Base-by-base conservation (phyloP, 257 asterid species). In the Buddleja alternifolia region DNA sequence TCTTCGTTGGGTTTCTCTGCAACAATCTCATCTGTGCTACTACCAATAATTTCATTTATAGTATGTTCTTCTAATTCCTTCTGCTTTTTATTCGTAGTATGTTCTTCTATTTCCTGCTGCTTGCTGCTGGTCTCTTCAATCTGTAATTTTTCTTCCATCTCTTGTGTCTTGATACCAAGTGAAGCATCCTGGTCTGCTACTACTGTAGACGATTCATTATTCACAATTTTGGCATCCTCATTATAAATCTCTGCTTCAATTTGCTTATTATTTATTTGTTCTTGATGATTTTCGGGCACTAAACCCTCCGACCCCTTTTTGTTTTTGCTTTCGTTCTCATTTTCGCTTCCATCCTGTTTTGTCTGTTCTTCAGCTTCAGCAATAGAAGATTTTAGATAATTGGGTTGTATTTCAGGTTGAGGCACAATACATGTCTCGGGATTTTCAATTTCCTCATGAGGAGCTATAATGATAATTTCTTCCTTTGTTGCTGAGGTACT, bases 301-400 rank as follows among this genome's bases (percentile, higher is more conserved):
- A 40, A 60, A 78, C 39, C 57, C 45, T 67, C 74, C 29, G 54
- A 23, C 41, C 55, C 58, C 54, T 66, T 46, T 19, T 68, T 83
- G 7, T 58, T 41, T 32, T 70, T 44, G 14, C 24, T 57, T 34
- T 61, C 84, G 14, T 32, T 57, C 34, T 61, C 84, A 9, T 62
- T 41, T 32, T 70, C 39, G 24, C 70, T 66, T 50, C 12, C 55
- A 15, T 32, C 60, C 34, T 61, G 60, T 32, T 59, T 53, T 3
- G 32, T 63, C 51, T 70, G 68, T 63, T 82, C 83, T 73, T 79
- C 88, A 65, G 39, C 78, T 70, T 72, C 78, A 39, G 58, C 34
- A 40, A 70, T 20, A 58, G 24, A 46, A 34, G 79, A 32, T 42
- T 72, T 82, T 7, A 61, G 66, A 63, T 79, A 80, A 74, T 78